phyloP scores from a whole-genome alignment of 257 asterid species.

The Nicotiana otophora region DNA sequence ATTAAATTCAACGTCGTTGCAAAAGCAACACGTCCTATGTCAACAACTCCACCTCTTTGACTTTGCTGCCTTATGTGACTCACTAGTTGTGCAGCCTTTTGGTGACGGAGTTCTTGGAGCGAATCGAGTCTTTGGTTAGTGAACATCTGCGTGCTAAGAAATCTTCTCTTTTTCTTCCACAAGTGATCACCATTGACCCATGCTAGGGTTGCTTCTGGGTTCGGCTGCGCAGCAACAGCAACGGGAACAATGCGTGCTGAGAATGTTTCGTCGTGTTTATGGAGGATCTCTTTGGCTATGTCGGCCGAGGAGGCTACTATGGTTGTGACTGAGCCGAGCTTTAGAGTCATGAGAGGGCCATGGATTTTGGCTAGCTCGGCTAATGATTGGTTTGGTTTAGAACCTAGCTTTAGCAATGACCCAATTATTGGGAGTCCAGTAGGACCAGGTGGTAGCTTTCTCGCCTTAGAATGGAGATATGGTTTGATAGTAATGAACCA shows the following conservation, averaged over 20 bases:
- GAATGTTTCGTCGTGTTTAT: constrained; percentile 6
- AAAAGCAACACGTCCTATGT: constrained; percentile 6
- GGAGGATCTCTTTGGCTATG: constrained; percentile 6
- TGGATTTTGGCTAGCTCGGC: background rate
- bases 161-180: background rate
- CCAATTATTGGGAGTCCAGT: constrained; percentile 7
- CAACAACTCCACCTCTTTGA: background rate
- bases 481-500: background rate
- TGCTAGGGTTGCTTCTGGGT: background rate
- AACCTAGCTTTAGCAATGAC: background rate
- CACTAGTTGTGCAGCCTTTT: background rate
- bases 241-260: background rate
- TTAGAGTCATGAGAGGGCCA: constrained; percentile 12
- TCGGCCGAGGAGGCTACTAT: background rate
- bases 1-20: background rate
- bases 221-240: background rate
- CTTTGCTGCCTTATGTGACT: background rate
- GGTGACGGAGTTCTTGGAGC: background rate
- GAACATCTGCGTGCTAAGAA: background rate
- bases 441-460: background rate
- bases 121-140: background rate
- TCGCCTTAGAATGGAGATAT: background rate
- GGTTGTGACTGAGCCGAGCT: constrained; percentile 10
- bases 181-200: background rate
- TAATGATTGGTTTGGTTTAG: background rate